These are phyloP conservation scores for Fomes fomentarius DNA, from an alignment of 1,284 basidiomycete genomes.

Conservation along the genomic window DNA sequence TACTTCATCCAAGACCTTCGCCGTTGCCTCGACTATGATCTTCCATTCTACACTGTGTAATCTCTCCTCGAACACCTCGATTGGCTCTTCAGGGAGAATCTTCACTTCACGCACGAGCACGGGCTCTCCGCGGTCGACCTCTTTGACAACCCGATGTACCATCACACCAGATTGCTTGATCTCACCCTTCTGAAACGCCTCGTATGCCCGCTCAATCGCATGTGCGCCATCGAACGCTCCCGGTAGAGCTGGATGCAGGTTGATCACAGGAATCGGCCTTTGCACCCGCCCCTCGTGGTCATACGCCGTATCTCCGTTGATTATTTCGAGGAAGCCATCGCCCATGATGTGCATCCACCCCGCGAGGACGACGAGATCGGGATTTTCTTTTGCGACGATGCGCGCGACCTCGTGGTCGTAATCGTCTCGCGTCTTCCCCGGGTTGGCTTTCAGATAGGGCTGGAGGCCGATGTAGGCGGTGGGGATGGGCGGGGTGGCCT, in stretches of 20 bases:
- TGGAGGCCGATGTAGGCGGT: slow-evolving; percentile 87
- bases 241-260: slow-evolving; percentile 95
- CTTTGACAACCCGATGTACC: slow-evolving; percentile 93
- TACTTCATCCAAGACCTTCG: slow-evolving; percentile 59
- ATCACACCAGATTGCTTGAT: slow-evolving; percentile 84
- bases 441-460: slow-evolving; percentile 79
- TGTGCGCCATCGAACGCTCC: slow-evolving; percentile 93
- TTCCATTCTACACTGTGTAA: slow-evolving; percentile 89
- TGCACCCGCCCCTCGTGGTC: slow-evolving; percentile 35
- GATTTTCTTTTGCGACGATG: slow-evolving; percentile 64
- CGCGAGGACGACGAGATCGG: slow-evolving; percentile 90
- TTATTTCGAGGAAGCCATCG: slow-evolving; percentile 55
- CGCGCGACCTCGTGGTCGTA: slow-evolving; percentile 88
- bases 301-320: slow-evolving; percentile 43
- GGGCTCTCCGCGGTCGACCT: slow-evolving; percentile 93
- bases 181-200: slow-evolving; percentile 85
- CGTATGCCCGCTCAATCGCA: slow-evolving; percentile 89
- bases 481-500: slow-evolving; percentile 75
- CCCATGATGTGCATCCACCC: slow-evolving; percentile 97
- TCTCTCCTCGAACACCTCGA: slow-evolving; percentile 78
- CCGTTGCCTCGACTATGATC: slow-evolving; percentile 87
- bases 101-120: slow-evolving; percentile 81
- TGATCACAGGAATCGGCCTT: slow-evolving; percentile 85
- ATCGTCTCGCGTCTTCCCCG: slow-evolving; percentile 76
- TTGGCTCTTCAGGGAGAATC: slow-evolving; percentile 72